Base-by-base conservation (phyloP, 1,284 basidiomycete species). In the Trichosporon sp. region DNA sequence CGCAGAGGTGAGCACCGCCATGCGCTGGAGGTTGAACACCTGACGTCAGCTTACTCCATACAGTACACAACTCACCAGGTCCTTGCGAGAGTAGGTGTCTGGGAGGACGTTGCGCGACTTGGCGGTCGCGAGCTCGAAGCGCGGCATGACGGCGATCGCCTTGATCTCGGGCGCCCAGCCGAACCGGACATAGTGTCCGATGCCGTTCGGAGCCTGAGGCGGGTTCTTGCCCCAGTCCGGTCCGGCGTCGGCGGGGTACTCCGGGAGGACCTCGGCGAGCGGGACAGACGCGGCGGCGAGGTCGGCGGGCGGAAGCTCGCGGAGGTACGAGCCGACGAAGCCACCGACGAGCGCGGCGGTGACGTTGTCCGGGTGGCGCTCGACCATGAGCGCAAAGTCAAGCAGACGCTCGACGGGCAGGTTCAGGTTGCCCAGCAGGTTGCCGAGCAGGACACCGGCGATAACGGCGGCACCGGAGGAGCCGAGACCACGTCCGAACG, bases 321-420 rank as follows among this genome's bases (percentile, higher is more conserved):
- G 88, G 68, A 99, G 87, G 85, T 99, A 99, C 6, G 92, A 93
- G 11, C 96, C 97, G n/a, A 99, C 93, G 81, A 99, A 99, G 0
- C 97, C 97, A 47, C 97, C 97, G 34, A 98, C 88, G 38, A 99
- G 88, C 0, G 96, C 96, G 0, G 97, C 97, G 0, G 97, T 97
- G 74, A 99, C 96, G 81, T 99, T 99, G 85, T 99, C 97, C 8
- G 97, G 97, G 82, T 99, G 97, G 11, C 97, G 88, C 83, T 99
- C 97, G 76, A 99, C 95, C 97, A 99, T 99, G 69, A 99, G 87
- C 1, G 97, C 95, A 80, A 94, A 96, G 84, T 99, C 97, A 68
- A 99, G 88, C 75, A 97, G 86, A 31, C 97, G 89, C 65, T 87
- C 87, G 34, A 84, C 86, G 18, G 90, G 80, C 13, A 99, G 88